phyloP scores from a whole-genome alignment of 306 rosid species.

The Dalbergia oliveri region DNA sequence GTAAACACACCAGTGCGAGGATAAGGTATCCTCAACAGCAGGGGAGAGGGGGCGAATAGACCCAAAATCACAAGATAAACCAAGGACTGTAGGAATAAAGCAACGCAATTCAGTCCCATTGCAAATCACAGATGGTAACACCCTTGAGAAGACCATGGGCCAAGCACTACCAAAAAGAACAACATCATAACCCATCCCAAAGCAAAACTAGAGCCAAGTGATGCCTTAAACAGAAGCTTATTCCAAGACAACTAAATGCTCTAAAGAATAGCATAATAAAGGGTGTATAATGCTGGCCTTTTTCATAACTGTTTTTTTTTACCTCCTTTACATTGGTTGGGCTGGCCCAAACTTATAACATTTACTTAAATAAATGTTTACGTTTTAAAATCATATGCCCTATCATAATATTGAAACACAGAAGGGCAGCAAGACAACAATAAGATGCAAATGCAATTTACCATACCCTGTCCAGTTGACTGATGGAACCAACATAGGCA shows the following conservation, averaged over 20 bases:
- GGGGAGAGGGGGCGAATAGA: background rate
- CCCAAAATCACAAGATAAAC: constrained; percentile 19
- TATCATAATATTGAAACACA: constrained; percentile 36
- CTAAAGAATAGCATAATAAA: constrained; percentile 33
- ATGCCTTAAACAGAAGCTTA: constrained; percentile 20
- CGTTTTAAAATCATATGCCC: constrained; percentile 12
- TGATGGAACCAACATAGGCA: constrained; percentile 98
- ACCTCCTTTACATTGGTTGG: background rate
- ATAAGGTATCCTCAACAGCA: constrained; percentile 24
- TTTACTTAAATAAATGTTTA: background rate
- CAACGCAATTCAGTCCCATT: constrained; percentile 18
- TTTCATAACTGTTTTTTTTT: background rate
- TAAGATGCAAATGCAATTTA: constrained; percentile 34
- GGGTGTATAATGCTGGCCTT: background rate
- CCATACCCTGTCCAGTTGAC: constrained; percentile 91
- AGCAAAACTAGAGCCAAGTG: background rate
- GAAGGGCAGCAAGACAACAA: constrained; percentile 26
- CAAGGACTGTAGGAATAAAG: constrained; percentile 7
- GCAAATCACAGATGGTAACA: constrained; percentile 13
- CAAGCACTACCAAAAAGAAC: constrained; percentile 31
- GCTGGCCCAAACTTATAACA: constrained; percentile 1
- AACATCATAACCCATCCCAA: background rate
- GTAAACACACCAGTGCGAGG: background rate
- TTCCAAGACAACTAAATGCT: constrained; percentile 10
- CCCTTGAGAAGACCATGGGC: constrained; percentile 2